Base-by-base conservation (phyloP, 495 filamentous ascomycete genomes). In the Saxophila tyrrhenica region DNA sequence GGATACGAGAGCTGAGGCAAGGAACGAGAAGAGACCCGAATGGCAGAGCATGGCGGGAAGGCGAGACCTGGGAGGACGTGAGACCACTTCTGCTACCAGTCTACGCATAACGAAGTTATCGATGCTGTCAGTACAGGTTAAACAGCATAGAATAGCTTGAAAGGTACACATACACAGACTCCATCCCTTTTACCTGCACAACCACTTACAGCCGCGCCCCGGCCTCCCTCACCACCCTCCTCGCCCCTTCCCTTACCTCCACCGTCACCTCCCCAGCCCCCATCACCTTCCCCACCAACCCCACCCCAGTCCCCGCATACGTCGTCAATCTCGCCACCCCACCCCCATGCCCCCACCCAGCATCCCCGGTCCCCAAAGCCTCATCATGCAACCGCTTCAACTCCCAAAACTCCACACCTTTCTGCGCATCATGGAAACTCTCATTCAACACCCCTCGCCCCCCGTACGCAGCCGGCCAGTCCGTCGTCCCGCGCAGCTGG, bases 401-500 rank as follows among this genome's bases (percentile, higher is more conserved):
- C 54, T 83, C 76, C 0, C 79, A 77, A 59, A 81, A 77, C 1
- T 59, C 43, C 54, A 72, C 66, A 0, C 84, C 85, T 13, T 53
- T 64, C 55, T 73, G 62, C 17, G 78, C 63, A 57, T 89, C 85
- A 20, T 52, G 50, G 63, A 72, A 85, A n/a, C 77, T 83, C 54
- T 69, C 59, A 62, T 89, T 91, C 24, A 79, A 64, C 8, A 88
- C 70, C 3, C 72, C 76, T 9, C 86, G 69, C 0, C 75, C 83
- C 60, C 75, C 78, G 64, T 82, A 88, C 24, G 66, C 60, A 43
- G 73, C 67, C 0, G 84, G 84, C 86, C 86, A 91, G 8, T 75
- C 78, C 35, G 70, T 73, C 0, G 81, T 86, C 0, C 84, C 85
- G 13, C 85, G 67, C 7, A 88, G 65, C 29, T 74, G 71, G 65